Evolutionary conservation across 164 flowering plant species (phyloP), one percentile per base, ranked within the genome.

Genomic region (Echeveria elegans): DNA sequence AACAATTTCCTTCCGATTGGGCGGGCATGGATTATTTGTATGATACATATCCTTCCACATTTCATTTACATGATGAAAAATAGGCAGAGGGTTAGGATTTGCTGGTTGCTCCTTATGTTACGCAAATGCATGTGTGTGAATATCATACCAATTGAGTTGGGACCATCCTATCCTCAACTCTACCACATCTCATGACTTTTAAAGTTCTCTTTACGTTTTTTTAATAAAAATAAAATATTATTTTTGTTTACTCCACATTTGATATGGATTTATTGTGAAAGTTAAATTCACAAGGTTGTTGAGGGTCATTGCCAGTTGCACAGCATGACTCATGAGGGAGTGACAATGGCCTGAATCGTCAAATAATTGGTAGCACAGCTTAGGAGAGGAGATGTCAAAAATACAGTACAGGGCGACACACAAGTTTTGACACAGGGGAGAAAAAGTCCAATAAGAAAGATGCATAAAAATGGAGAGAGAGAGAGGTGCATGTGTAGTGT

Each of bases 41-140:
- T 28, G 61, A 56, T 56, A 28, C 61, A 56, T 3, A 56, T 28
- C 19, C 32, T 26, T 26, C 61, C 61, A 56, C 61, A 56, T 56
- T 56, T 28, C 61, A 23, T 15, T 12, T 16, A 43, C 15, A 41
- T 40, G 45, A 14, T 43, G 15, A 43, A 18, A 43, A 43, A 43
- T 43, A 43, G 47, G 18, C 15, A 43, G 16, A 15, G n/a, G 3
- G 7, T n/a, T 38, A 38, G 41, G 12, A 36, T 8, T 43, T 52
- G n/a, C n/a, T 43, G 47, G 0, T 43, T 43, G 47, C 47, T 43
- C 47, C 47, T 16, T 0, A 16, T 43, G 47, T 43, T 15, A 43
- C 47, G 47, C 47, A 43, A 43, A 43, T 43, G 47, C 47, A 43
- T 43, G 47, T 43, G 47, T 43, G 47, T 43, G 19, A 14, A 43